Evolutionary conservation across 257 asterid species (phyloP).

Genomic region (Voacanga thouarsii): DNA sequence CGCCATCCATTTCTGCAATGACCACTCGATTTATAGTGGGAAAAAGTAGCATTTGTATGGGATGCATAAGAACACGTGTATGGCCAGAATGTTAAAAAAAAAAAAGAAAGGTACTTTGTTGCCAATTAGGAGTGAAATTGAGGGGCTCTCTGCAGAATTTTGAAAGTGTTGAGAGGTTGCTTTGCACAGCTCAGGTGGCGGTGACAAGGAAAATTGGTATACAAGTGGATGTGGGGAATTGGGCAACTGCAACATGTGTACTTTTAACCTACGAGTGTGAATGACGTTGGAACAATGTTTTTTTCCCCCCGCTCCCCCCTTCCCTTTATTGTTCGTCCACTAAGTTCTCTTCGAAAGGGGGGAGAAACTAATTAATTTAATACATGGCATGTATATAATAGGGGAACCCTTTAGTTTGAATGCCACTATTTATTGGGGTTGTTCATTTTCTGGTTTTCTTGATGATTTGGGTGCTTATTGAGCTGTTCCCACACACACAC

Average conservation of each 20-base stretch:
- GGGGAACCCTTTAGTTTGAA: not conserved
- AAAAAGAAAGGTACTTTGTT: not conserved
- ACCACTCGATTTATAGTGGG: not conserved
- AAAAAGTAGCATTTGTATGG: not conserved
- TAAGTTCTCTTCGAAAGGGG: not conserved
- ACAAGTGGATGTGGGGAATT: conserved; percentile 9
- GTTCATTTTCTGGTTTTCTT: not conserved
- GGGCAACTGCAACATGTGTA: not conserved
- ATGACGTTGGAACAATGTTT: conserved; percentile 21
- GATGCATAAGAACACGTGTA: conserved; percentile 14
- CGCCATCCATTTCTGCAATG: not conserved
- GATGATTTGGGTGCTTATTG: not conserved
- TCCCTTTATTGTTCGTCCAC: conserved; percentile 8
- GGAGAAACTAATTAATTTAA: not conserved
- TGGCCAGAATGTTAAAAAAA: conserved; percentile 7
- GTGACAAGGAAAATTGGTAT: not conserved
- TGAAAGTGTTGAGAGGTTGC: not conserved
- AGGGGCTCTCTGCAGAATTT: not conserved
- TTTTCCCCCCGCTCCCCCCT: no score
- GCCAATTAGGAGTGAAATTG: not conserved
- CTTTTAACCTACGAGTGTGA: conserved; percentile 5
- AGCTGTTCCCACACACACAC: not conserved
- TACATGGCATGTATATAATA: not conserved
- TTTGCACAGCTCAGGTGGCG: not conserved
- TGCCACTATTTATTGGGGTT: not conserved